These are phyloP conservation scores for Trichocomaceae sp. DNA, from an alignment of 2,329 filamentous ascomycete genomes.

Conservation along the genomic window DNA sequence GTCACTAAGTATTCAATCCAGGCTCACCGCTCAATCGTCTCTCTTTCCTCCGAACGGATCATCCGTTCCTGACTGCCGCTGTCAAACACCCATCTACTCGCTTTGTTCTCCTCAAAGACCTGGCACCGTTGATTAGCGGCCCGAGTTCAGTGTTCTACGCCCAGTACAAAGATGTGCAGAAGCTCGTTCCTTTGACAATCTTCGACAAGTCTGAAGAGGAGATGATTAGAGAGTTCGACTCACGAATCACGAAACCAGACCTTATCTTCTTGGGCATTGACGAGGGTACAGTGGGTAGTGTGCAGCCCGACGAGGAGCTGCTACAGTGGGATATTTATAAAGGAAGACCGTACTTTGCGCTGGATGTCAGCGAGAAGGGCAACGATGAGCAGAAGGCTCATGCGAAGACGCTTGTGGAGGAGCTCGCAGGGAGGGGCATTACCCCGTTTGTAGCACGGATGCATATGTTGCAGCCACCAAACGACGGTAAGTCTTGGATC, in stretches of 20 bases:
- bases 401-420: slow-evolving; percentile 55
- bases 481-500: slow-evolving; percentile 46
- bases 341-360: slow-evolving; percentile 78
- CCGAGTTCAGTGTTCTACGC: slow-evolving; percentile 60
- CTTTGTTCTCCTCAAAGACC: slow-evolving; percentile 73
- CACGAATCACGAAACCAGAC: slow-evolving; percentile 57
- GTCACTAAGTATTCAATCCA: slow-evolving; percentile 15
- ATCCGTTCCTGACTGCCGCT: slow-evolving; percentile 43
- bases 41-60: slow-evolving; percentile 44
- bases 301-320: slow-evolving; percentile 33
- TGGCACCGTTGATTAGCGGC: slow-evolving; percentile 64
- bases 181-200: slow-evolving; percentile 63
- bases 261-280: slow-evolving; percentile 82
- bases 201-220: slow-evolving; percentile 69
- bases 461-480: slow-evolving; percentile 53
- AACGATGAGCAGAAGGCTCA: slow-evolving; percentile 50
- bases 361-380: slow-evolving; percentile 75
- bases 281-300: slow-evolving; percentile 41
- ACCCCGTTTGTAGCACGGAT: slow-evolving; percentile 62
- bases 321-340: slow-evolving; percentile 54
- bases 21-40: slow-evolving; percentile 46
- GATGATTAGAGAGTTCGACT: slow-evolving; percentile 66
- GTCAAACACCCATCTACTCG: slow-evolving; percentile 42
- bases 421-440: slow-evolving; percentile 55
- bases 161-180: slow-evolving; percentile 60